Evolutionary conservation across 441 rosid genomes (phyloP).

Genomic region (Gossypium laxum): DNA sequence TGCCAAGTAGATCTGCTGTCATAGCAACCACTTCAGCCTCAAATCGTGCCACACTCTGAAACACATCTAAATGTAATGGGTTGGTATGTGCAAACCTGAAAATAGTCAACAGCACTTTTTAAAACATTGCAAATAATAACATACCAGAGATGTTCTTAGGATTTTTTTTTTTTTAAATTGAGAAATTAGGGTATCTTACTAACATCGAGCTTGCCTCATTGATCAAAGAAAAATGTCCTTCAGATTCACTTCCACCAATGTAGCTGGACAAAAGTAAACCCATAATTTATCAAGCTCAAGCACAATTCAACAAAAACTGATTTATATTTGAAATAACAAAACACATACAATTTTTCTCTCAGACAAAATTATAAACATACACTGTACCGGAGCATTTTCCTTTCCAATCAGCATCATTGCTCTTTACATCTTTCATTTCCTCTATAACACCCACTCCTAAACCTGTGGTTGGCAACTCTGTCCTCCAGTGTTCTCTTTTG

Average conservation of each 20-base stretch:
- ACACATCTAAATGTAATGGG: constrained; percentile 80
- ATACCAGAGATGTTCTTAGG: constrained; percentile 1
- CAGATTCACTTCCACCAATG: constrained; percentile 78
- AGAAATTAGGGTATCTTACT: constrained; percentile 30
- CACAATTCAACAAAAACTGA: constrained; percentile 15
- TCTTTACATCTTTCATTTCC: constrained; percentile 63
- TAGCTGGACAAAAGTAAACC: constrained; percentile 43
- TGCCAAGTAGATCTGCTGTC: constrained; percentile 82
- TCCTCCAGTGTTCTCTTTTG: constrained; percentile 50
- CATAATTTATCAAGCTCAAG: constrained; percentile 12
- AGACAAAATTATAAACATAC: constrained; percentile 49
- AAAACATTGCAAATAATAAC: background rate
- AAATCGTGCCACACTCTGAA: constrained; percentile 70
- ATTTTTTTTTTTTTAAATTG: background rate
- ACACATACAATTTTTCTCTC: background rate
- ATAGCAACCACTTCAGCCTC: constrained; percentile 95
- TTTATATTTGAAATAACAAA: background rate
- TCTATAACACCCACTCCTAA: constrained; percentile 52
- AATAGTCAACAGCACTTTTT: constrained; percentile 15
- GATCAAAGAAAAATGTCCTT: constrained; percentile 85
- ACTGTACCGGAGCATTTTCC: constrained; percentile 99
- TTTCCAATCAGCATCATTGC: constrained; percentile 69
- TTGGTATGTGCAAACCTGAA: constrained; percentile 96
- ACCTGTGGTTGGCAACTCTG: constrained; percentile 58
- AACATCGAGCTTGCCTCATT: constrained; percentile 94